Evolutionary conservation across 768 basidiomycete species (phyloP).

Genomic region (Xerocomellus intermedius): DNA sequence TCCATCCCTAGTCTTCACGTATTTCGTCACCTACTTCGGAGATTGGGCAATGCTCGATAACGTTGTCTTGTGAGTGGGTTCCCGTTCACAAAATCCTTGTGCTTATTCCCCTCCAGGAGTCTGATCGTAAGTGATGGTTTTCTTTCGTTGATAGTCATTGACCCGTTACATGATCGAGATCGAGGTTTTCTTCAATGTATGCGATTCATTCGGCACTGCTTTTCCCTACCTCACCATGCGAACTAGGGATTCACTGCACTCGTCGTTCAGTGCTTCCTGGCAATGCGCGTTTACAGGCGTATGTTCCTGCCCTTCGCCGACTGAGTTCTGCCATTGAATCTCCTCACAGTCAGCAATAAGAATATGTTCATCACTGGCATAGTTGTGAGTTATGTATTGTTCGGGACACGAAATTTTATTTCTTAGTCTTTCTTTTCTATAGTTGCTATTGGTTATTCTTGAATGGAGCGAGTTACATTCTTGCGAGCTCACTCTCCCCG

Average conservation of each 20-base stretch:
- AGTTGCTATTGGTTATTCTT: slow-evolving; percentile 33
- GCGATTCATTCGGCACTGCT: not conserved
- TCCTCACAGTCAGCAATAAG: slow-evolving; percentile 48
- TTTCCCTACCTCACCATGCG: not conserved
- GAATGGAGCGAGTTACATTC: slow-evolving; percentile 35
- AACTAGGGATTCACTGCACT: slow-evolving; percentile 42
- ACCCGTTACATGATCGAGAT: slow-evolving; percentile 30
- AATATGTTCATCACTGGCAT: slow-evolving; percentile 34
- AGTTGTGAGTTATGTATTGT: slow-evolving; percentile 22
- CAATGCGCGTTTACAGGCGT: slow-evolving; percentile 49
- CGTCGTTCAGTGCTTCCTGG: slow-evolving; percentile 56
- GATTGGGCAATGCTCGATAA: slow-evolving; percentile 9
- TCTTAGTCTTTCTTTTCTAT: not conserved
- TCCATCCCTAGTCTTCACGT: slow-evolving; percentile 44
- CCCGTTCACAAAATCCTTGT: not conserved
- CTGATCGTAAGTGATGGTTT: not conserved
- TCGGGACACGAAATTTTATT: not conserved
- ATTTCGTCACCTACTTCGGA: slow-evolving; percentile 43
- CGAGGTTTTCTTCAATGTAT: slow-evolving; percentile 51
- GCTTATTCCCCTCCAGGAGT: not conserved
- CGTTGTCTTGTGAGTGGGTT: not conserved
- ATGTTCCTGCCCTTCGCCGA: slow-evolving; percentile 16
- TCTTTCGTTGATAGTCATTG: not conserved
- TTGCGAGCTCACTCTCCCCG: not conserved
- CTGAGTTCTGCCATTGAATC: not conserved